Base-by-base conservation (phyloP, 179 eudicot species). In the Nepenthes alata region DNA sequence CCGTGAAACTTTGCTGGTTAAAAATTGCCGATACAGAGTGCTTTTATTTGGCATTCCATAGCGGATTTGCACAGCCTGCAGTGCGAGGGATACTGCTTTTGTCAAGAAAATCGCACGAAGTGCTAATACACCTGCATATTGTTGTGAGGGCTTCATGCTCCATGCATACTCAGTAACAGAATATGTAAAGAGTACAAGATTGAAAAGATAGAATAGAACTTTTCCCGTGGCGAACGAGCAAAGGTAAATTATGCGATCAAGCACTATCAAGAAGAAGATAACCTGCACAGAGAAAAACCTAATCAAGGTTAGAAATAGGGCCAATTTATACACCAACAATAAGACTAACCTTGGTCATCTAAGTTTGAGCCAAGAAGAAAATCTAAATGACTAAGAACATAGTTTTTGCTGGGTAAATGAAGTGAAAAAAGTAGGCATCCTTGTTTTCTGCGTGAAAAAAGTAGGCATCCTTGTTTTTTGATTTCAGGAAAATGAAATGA, bases 1-100 rank as follows among this genome's bases (percentile, higher is more conserved):
- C 63, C 80, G 85, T 60, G 99, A 80, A 65, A 90, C 81, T 59
- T 77, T 73, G 72, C 99, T 94, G 65, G 97, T 94, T 66, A 94
- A 79, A 68, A 90, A 94, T 64, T 94, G 97, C 70, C 87, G 87
- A 84, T 94, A 94, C 37, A 94, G 79, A 13, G 99, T 87, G 72
- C 99, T 94, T 77, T 87, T 86, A 68, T 94, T 93, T 47, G 99
- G 95, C 79, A 94, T 81, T 64, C 99, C 99, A 69, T 81, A 87
- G 55, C 90, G 87, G 36, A 94, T 83, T 68, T 94, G 99, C 75
- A 90, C 73, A 74, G 99, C 99, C 80, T 94, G 99, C 57, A 94
- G 83, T 38, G 89, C 91, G 59, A 94, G 79, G 74, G 99, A 94
- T 70, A 87, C 69, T 58, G 91, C 85, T 77, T 94, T 94, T 48